Conservation (phyloP, 495 filamentous ascomycete species). For the Hypoxylon lienhwacheense region DNA sequence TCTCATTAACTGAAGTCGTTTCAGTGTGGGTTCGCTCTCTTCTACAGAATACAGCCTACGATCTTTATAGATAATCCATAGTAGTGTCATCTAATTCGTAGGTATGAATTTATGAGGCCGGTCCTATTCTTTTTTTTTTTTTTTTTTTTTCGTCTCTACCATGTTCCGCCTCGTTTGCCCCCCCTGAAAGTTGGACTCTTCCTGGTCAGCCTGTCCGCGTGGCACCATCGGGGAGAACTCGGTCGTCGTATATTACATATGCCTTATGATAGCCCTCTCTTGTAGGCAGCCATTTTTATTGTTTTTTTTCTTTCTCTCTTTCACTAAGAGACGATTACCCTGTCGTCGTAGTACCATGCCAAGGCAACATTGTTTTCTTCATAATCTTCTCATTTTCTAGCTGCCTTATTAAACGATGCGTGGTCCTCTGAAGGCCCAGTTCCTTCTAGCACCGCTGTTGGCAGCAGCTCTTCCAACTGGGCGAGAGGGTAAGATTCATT, state of each 20-base stretch:
- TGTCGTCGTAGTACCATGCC: conserved; percentile 28
- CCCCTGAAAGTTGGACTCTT: neutral
- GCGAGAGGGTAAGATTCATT: conserved; percentile 14
- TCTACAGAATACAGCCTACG: too few species aligned
- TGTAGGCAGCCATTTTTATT: conserved; percentile 37
- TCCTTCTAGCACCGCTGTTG: conserved; percentile 40
- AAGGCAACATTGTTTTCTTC: conserved; percentile 14
- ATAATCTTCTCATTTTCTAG: conserved; percentile 9
- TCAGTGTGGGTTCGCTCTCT: neutral
- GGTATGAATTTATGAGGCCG: too few species aligned
- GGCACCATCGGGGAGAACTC: conserved; percentile 18
- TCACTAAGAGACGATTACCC: conserved; percentile 17
- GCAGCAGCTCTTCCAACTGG: conserved; percentile 23
- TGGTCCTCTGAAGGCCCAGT: conserved; percentile 33
- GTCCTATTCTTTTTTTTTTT: neutral
- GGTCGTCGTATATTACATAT: conserved; percentile 35
- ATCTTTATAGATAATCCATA: too few species aligned
- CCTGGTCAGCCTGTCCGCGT: conserved; percentile 23
- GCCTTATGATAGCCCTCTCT: conserved; percentile 9
- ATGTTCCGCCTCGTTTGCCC: neutral
- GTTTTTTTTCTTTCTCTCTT: conserved; percentile 2
- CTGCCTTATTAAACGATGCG: conserved; percentile 38
- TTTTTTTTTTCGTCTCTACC: neutral
- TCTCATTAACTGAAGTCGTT: conserved; percentile 11
- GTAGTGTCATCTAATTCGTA: too few species aligned